A percentile compares a stretch with the other conserved stretches of the same genome.
Evolutionary conservation across 2,329 filamentous ascomycete genomes (phyloP).

Genomic region (Fusarium tanahbumbuense): DNA sequence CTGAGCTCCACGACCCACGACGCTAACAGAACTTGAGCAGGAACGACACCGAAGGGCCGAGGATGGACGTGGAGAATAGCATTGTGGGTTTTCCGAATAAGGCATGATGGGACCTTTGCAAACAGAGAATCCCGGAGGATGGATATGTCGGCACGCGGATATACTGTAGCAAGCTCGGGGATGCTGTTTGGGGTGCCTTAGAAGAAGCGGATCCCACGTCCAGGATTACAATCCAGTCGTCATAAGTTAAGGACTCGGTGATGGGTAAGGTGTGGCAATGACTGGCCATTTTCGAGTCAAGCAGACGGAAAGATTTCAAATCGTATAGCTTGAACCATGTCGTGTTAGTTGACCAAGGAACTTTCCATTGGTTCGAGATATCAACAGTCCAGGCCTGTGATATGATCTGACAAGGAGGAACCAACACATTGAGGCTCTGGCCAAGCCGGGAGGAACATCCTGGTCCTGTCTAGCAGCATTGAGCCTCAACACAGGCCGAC

Average conservation of each 20-base stretch:
- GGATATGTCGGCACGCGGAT: slow-evolving; percentile 40
- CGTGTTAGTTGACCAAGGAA: not conserved
- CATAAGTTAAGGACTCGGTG: slow-evolving; percentile 15
- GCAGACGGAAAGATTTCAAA: slow-evolving; percentile 18
- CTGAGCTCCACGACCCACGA: slow-evolving; percentile 29
- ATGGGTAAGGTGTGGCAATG: slow-evolving; percentile 30
- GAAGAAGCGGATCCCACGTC: slow-evolving; percentile 26
- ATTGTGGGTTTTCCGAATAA: slow-evolving; percentile 25
- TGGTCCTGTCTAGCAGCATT: not conserved
- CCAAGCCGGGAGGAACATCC: slow-evolving; percentile 32
- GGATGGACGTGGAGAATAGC: slow-evolving; percentile 12
- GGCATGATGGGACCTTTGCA: slow-evolving; percentile 28
- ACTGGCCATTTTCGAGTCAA: slow-evolving; percentile 20
- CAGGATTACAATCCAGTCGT: slow-evolving; percentile 23
- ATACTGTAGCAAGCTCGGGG: not conserved
- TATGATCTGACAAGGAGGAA: not conserved
- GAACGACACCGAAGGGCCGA: slow-evolving; percentile 28
- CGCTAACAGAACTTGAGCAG: slow-evolving; percentile 30
- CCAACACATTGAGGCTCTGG: slow-evolving; percentile 17
- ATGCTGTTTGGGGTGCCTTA: slow-evolving; percentile 12
- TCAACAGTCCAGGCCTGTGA: not conserved
- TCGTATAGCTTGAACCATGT: not conserved
- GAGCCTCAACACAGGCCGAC: slow-evolving; percentile 28
- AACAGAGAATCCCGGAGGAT: slow-evolving; percentile 15
- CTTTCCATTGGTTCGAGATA: not conserved